Conservation (phyloP, 345 rosid species). For the Crucihimalaya himalaica region DNA sequence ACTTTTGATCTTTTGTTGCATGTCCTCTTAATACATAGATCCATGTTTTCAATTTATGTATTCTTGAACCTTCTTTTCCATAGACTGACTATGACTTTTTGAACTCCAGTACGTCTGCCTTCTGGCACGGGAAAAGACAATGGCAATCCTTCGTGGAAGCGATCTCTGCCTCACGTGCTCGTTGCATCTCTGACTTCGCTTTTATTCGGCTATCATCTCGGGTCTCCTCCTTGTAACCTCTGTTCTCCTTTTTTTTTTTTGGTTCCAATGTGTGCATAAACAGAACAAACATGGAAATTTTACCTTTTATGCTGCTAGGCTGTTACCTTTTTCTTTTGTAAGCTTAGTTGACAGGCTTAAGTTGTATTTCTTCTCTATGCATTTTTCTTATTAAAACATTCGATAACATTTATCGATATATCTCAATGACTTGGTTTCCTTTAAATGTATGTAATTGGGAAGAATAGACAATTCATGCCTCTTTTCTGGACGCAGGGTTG, state of each 20-base stretch:
- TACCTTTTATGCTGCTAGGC: neutral
- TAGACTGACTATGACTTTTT: constrained; percentile 35
- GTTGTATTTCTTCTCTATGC: constrained; percentile 20
- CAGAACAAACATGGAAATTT: neutral
- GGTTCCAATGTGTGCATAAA: constrained; percentile 4
- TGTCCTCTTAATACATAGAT: neutral
- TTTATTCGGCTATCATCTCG: constrained; percentile 88
- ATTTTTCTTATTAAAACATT: neutral
- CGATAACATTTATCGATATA: neutral
- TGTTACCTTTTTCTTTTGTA: neutral
- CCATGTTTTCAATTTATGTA: neutral
- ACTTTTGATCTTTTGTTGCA: constrained; percentile 4
- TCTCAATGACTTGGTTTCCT: neutral
- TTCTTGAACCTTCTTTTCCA: neutral
- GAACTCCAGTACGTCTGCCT: constrained; percentile 48
- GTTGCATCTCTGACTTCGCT: constrained; percentile 77
- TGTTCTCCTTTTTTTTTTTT: constrained; percentile 10
- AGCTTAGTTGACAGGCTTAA: neutral
- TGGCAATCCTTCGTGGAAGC: constrained; percentile 82
- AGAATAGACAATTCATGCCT: constrained; percentile 1
- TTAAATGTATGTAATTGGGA: constrained; percentile 12
- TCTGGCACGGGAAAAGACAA: constrained; percentile 60
- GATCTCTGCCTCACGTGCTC: constrained; percentile 71
- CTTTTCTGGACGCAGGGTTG: constrained; percentile 61
- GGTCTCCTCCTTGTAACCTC: constrained; percentile 51